These are phyloP conservation scores for Aspergillus flavus DNA, from an alignment of 2,329 filamentous ascomycete species.

Conservation along the genomic window DNA sequence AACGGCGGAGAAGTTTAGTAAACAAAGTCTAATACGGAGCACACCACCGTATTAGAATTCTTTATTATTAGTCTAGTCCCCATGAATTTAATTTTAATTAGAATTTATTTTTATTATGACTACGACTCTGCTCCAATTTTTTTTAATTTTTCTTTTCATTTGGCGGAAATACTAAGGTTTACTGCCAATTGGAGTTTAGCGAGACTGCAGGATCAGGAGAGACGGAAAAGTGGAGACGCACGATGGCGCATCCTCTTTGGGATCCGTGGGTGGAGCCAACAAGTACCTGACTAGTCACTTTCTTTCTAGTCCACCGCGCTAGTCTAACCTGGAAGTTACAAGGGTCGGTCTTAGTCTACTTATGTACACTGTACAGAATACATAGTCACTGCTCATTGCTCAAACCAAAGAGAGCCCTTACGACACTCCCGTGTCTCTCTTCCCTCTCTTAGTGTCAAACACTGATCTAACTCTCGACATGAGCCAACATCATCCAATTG, in stretches of 20 bases:
- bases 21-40: neutral
- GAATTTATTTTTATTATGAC: slow-evolving; percentile 3
- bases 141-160: neutral
- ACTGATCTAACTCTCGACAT: neutral
- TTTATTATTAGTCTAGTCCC: neutral
- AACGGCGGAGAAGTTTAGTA: neutral
- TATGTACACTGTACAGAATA: neutral
- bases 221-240: slow-evolving; percentile 1
- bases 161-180: slow-evolving; percentile 1
- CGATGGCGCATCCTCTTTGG: slow-evolving; percentile 3
- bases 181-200: neutral
- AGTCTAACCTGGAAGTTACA: neutral
- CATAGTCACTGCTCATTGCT: neutral
- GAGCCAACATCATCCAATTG: neutral
- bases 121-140: neutral
- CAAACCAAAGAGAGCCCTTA: neutral
- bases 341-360: neutral
- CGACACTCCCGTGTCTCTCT: neutral
- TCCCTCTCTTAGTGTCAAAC: neutral
- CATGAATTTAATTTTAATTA: slow-evolving; percentile 1
- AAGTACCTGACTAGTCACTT: slow-evolving; percentile 4
- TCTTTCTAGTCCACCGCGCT: neutral
- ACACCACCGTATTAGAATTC: slow-evolving; percentile 1
- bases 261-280: neutral
- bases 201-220: slow-evolving; percentile 1